These are phyloP conservation scores for Cochlearia excelsa DNA, from an alignment of 345 rosid genomes.

Conservation along the genomic window DNA sequence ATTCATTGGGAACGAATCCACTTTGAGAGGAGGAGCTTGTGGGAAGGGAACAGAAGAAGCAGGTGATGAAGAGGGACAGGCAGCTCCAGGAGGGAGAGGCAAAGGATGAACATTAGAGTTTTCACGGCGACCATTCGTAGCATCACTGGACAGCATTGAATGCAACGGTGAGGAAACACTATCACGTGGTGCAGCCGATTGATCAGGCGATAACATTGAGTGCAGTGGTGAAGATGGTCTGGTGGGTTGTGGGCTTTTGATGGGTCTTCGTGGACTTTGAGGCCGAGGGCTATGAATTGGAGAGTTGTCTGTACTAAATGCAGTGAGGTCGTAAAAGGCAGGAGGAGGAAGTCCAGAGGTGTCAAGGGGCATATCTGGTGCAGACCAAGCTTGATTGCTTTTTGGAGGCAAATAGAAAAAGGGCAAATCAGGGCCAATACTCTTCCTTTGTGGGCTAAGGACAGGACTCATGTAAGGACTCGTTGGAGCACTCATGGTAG, in stretches of 20 bases:
- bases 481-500: slow-evolving; percentile 63
- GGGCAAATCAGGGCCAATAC: slow-evolving; percentile 41
- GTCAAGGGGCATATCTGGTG: slow-evolving; percentile 69
- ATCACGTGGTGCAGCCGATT: slow-evolving; percentile 41
- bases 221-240: slow-evolving; percentile 47
- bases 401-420: slow-evolving; percentile 41
- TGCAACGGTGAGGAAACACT: slow-evolving; percentile 49
- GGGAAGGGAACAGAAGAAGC: slow-evolving; percentile 34
- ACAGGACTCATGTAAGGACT: slow-evolving; percentile 62
- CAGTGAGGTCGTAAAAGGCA: slow-evolving; percentile 46
- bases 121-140: slow-evolving; percentile 42
- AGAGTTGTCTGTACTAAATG: slow-evolving; percentile 58
- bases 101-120: slow-evolving; percentile 61
- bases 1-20: slow-evolving; percentile 50
- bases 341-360: slow-evolving; percentile 57
- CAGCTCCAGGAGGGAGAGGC: slow-evolving; percentile 92
- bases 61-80: slow-evolving; percentile 42
- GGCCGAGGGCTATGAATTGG: slow-evolving; percentile 70
- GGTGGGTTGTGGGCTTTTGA: slow-evolving; percentile 47
- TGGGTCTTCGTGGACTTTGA: slow-evolving; percentile 46
- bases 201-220: slow-evolving; percentile 42
- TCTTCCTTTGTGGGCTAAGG: slow-evolving; percentile 52
- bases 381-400: slow-evolving; percentile 73
- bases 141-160: slow-evolving; percentile 45
- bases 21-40: slow-evolving; percentile 40